Evolutionary conservation across 257 asterid species (phyloP).

Genomic region (Salvia hispanica): DNA sequence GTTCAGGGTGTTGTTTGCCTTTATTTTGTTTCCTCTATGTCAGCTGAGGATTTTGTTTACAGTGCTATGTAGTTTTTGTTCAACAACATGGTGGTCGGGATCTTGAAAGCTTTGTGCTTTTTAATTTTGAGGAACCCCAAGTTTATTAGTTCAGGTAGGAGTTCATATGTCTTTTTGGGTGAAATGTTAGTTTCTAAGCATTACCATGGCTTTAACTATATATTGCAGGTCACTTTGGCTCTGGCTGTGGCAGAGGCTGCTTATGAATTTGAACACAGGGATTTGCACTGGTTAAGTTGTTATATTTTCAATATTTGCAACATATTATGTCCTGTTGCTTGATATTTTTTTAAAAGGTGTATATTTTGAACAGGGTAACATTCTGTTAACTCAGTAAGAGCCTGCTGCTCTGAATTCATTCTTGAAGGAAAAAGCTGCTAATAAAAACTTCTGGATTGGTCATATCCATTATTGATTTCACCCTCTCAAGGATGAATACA

Average conservation of each 20-base stretch:
- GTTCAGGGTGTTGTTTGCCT: conserved; percentile 7
- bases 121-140: conserved; percentile 82
- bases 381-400: conserved; percentile 70
- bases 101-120: conserved; percentile 88
- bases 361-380: conserved; percentile 68
- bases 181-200: conserved; percentile 25
- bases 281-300: conserved; percentile 79
- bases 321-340: conserved; percentile 26
- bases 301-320: conserved; percentile 30
- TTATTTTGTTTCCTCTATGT: conserved; percentile 24
- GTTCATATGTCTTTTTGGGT: conserved; percentile 16
- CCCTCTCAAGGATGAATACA: conserved; percentile 91
- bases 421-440: conserved; percentile 67
- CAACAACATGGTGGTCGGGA: conserved; percentile 97
- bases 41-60: conserved; percentile 35
- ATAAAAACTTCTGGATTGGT: conserved; percentile 75
- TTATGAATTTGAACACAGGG: conserved; percentile 92
- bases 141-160: conserved; percentile 78
- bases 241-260: conserved; percentile 96
- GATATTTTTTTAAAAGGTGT: conserved; percentile 28
- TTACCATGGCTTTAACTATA: conserved; percentile 25
- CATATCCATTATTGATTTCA: conserved; percentile 85
- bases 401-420: conserved; percentile 56
- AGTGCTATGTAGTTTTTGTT: conserved; percentile 79
- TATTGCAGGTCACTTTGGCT: conserved; percentile 75